phyloP scores from a whole-genome alignment of 2,329 filamentous ascomycete species.

The Dactylonectria macrodidyma region DNA sequence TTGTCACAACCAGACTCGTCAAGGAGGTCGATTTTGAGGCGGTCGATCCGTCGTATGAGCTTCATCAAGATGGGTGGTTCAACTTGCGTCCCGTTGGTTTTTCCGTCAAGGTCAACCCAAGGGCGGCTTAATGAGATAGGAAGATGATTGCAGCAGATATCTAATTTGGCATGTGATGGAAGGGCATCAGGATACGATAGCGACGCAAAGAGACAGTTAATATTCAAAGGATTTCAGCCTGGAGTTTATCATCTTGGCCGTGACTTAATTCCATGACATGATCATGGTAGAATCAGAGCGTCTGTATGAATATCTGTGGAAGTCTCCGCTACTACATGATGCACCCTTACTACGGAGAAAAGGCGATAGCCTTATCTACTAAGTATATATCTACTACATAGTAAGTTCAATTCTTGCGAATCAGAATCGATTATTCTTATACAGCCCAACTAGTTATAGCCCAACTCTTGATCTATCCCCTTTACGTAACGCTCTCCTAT shows the following conservation, averaged over 20 bases:
- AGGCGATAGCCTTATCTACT: too few species aligned
- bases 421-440: too few species aligned
- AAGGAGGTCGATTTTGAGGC: slow-evolving; percentile 62
- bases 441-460: too few species aligned
- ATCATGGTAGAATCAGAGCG: too few species aligned
- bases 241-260: neutral
- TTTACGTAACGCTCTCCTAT: too few species aligned
- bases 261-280: too few species aligned
- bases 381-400: too few species aligned
- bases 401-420: too few species aligned
- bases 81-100: slow-evolving; percentile 65
- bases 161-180: neutral
- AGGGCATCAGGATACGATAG: neutral
- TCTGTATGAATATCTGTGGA: too few species aligned
- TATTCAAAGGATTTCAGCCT: neutral
- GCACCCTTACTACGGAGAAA: too few species aligned
- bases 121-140: slow-evolving; percentile 35
- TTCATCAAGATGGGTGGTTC: slow-evolving; percentile 67
- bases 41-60: slow-evolving; percentile 56
- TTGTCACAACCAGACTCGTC: slow-evolving; percentile 60
- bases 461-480: too few species aligned
- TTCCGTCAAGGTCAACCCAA: slow-evolving; percentile 58
- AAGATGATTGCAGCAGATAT: neutral
- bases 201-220: neutral
- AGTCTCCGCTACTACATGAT: too few species aligned